Base-by-base conservation (phyloP, 192 early-diverging fungal species). In the Funneliformis mosseae region DNA sequence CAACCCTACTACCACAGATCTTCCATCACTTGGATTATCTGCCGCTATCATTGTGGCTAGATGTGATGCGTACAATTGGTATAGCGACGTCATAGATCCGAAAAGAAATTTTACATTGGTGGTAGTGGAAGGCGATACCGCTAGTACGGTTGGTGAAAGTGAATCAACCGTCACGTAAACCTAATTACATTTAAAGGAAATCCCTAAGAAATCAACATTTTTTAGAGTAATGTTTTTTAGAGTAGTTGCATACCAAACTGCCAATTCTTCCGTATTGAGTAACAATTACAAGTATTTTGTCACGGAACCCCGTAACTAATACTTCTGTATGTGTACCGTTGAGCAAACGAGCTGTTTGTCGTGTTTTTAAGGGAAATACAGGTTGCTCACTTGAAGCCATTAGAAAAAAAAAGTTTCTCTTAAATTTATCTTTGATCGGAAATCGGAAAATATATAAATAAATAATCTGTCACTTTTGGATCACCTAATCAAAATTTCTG, bases 201-300 rank as follows among this genome's bases (percentile, higher is more conserved):
- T 16, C 64, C 4, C 16, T 23, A 10, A 39, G n/a, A 25, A 38
- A 14, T n/a, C n/a, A 28, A 12, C n/a, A 2, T 43, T 42, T 16
- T 21, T 33, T 38, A 33, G 5, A 28, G 25, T 21, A 9, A 72
- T 41, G 1, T 25, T 14, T 48, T 10, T 67, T 8, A 81, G 21
- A 39, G 8, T 3, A 50, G 10, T 21, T 14, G 33, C 71, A 63
- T 84, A 91, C 89, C 86, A 91, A 43, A 78, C 86, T 89, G 12
- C 89, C 89, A 39, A 88, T 84, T 74, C 82, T 86, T 14, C 88
- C 88, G 78, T 87, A 89, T 42, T 90, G 89, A 4, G 84, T 86
- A 33, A 89, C 80, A 25, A 89, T 45, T 48, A 89, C 81, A 60
- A 90, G 79, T 42, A 90, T 91, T 78, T 85, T 89, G 82, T 91